A percentile compares a stretch with the other conserved stretches of the same genome.
Evolutionary conservation across 352 stramenopile genomes (phyloP).

Genomic region (Plasmopara viticola): DNA sequence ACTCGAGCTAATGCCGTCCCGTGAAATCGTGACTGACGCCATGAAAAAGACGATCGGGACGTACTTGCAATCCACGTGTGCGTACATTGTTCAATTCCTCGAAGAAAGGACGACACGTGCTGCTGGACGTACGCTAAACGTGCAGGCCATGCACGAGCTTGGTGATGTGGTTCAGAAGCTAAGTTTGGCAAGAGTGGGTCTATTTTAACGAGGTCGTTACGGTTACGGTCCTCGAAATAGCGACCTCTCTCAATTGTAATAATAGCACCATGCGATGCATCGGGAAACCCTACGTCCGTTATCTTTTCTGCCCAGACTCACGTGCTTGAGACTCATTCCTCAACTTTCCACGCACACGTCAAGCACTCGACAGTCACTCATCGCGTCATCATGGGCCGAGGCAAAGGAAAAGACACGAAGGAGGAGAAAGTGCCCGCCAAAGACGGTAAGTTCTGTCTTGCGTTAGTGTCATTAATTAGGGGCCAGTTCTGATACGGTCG

Average conservation of each 20-base stretch:
- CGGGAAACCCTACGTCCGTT: too few relatives aligned
- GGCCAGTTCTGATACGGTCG: too few relatives aligned
- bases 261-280: too few relatives aligned
- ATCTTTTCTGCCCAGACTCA: too few relatives aligned
- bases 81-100: slow-evolving; percentile 21
- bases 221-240: too few relatives aligned
- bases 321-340: slow-evolving; percentile 11
- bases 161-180: slow-evolving; percentile 16
- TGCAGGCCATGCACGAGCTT: slow-evolving; percentile 18
- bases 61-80: slow-evolving; percentile 26
- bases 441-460: slow-evolving; percentile 21
- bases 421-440: slow-evolving; percentile 37
- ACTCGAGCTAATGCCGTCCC: slow-evolving; percentile 4
- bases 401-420: slow-evolving; percentile 27
- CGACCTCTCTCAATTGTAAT: too few relatives aligned
- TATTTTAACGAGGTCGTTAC: too few relatives aligned
- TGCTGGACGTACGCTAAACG: slow-evolving; percentile 12
- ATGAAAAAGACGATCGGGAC: slow-evolving; percentile 9
- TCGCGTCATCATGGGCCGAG: slow-evolving; percentile 22
- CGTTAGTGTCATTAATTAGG: background rate
- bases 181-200: too few relatives aligned
- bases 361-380: slow-evolving; percentile 7
- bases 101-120: slow-evolving; percentile 15
- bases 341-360: slow-evolving; percentile 12
- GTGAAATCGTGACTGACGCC: slow-evolving; percentile 4